Conservation (phyloP, 352 stramenopile genomes). For the Phytophthora meadii region DNA sequence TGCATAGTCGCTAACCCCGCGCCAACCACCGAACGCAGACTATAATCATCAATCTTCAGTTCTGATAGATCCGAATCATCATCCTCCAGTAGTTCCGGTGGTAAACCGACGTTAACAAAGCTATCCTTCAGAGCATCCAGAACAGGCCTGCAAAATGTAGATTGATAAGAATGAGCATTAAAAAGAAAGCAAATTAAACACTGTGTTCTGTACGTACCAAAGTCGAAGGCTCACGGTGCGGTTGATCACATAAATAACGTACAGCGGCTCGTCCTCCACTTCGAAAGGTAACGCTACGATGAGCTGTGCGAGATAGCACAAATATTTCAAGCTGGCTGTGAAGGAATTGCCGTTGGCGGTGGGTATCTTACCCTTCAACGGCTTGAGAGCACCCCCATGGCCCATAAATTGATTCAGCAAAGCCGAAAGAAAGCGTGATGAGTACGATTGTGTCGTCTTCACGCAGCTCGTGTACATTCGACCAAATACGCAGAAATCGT, state of each 20-base stretch:
- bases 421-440: conserved; percentile 69
- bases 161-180: conserved; percentile 11
- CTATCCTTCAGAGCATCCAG: conserved; percentile 62
- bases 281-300: conserved; percentile 79
- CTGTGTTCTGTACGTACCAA: conserved; percentile 47
- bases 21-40: conserved; percentile 14
- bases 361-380: conserved; percentile 22
- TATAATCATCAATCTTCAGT: conserved; percentile 47
- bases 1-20: conserved; percentile 21
- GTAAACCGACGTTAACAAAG: conserved; percentile 51
- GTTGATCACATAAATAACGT: conserved; percentile 90
- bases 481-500: conserved; percentile 75
- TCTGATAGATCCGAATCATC: conserved; percentile 53
- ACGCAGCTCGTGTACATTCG: conserved; percentile 77
- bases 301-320: conserved; percentile 78
- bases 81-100: conserved; percentile 50
- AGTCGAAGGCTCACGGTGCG: conserved; percentile 82
- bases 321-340: conserved; percentile 60
- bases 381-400: conserved; percentile 49
- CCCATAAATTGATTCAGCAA: conserved; percentile 79
- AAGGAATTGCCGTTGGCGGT: conserved; percentile 15
- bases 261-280: conserved; percentile 83
- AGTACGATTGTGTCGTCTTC: conserved; percentile 43
- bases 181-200: conserved; percentile 3
- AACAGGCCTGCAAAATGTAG: conserved; percentile 41